phyloP scores from a whole-genome alignment of 192 early-diverging fungal genomes.

The Backusella macrospora region DNA sequence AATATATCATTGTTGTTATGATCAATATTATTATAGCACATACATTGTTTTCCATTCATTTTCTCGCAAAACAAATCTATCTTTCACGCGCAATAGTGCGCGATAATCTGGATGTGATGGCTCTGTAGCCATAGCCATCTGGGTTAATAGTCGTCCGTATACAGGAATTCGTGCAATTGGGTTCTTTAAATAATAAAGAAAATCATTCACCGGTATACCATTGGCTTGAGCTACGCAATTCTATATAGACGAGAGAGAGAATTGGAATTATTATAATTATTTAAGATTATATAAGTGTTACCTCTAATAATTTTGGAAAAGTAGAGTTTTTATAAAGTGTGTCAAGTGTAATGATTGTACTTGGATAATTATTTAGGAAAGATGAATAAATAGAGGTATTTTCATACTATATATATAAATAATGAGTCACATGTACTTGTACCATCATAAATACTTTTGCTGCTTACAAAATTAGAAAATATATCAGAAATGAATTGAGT shows the following conservation, averaged over 20 bases:
- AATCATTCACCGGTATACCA: background rate
- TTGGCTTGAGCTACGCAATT: background rate
- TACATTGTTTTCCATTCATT: slow-evolving; percentile 13
- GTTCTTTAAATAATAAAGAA: slow-evolving; percentile 3
- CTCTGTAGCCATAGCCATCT: slow-evolving; percentile 5
- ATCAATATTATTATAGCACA: background rate
- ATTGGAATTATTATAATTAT: background rate
- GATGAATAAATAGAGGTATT: background rate
- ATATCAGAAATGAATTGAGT: slow-evolving; percentile 24
- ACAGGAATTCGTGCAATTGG: background rate
- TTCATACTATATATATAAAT: slow-evolving; percentile 15
- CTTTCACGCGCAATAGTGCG: background rate
- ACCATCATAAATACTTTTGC: background rate
- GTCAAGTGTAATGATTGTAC: slow-evolving; percentile 16
- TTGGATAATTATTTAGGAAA: slow-evolving; percentile 18
- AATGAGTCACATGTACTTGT: slow-evolving; percentile 1
- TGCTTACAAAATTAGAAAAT: slow-evolving; percentile 19
- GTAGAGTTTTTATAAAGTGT: slow-evolving; percentile 14
- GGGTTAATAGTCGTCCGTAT: background rate
- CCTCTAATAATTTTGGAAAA: slow-evolving; percentile 19
- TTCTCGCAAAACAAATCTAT: slow-evolving; percentile 12
- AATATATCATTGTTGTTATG: background rate
- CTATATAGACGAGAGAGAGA: background rate
- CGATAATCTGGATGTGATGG: slow-evolving; percentile 22
- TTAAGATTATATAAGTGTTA: background rate